Percentiles rank a stretch among this genome's conserved stretches.
Conservation (phyloP, 2,329 filamentous ascomycete species). For the Epichloe coenophiala region DNA sequence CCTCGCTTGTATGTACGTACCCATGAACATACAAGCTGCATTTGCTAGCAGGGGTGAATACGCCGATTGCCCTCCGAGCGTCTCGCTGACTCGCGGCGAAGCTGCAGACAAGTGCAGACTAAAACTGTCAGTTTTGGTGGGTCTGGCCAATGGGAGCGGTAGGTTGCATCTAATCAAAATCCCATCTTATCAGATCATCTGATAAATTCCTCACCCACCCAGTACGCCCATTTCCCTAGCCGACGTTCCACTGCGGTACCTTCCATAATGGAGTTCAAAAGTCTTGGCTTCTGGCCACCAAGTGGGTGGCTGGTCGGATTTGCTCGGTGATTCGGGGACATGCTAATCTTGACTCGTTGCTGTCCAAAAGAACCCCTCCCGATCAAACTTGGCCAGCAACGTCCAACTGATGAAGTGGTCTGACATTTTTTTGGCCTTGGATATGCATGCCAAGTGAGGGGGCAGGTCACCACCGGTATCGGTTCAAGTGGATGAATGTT, state of each 20-base stretch:
- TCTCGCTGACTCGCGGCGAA: neutral
- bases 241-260: neutral
- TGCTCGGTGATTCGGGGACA: neutral
- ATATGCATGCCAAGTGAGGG: neutral
- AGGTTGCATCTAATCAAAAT: slow-evolving; percentile 16
- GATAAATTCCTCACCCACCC: neutral
- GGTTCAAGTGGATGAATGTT: too few relatives aligned
- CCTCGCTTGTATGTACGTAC: too few relatives aligned
- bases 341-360: too few relatives aligned
- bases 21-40: too few relatives aligned
- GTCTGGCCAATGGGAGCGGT: slow-evolving; percentile 9
- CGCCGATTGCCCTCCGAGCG: too few relatives aligned
- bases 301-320: neutral
- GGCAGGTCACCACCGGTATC: neutral
- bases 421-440: neutral
- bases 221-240: too few relatives aligned
- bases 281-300: neutral
- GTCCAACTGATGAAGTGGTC: neutral
- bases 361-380: too few relatives aligned
- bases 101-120: neutral
- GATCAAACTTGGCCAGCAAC: neutral
- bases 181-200: slow-evolving; percentile 10
- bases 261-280: neutral
- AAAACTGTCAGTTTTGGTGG: neutral
- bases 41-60: too few relatives aligned